These are phyloP conservation scores for Colletotrichum incanum DNA, from an alignment of 2,329 filamentous ascomycete species.

Conservation along the genomic window DNA sequence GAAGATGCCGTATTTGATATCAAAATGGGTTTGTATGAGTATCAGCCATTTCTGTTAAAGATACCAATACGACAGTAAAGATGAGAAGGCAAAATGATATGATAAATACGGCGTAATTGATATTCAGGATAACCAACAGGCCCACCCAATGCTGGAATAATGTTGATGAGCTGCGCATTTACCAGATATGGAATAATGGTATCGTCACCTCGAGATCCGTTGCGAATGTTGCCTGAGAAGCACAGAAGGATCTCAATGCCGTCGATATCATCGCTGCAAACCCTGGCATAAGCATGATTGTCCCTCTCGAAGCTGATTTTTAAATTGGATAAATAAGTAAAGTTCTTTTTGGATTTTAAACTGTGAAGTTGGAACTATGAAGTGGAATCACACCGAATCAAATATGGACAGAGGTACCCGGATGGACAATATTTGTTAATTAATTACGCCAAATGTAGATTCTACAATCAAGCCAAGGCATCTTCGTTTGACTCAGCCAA, in stretches of 20 bases:
- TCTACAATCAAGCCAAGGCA: too few relatives aligned
- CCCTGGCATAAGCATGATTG: neutral
- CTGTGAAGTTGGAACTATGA: too few relatives aligned
- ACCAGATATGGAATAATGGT: neutral
- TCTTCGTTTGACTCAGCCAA: too few relatives aligned
- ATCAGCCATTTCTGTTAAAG: neutral
- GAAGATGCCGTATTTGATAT: neutral
- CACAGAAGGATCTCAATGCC: neutral
- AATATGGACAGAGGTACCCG: too few relatives aligned
- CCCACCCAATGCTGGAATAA: too few relatives aligned
- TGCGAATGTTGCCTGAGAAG: neutral
- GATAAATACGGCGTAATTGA: too few relatives aligned
- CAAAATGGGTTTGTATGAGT: neutral
- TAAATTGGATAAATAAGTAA: neutral
- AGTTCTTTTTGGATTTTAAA: neutral
- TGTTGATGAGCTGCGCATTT: neutral
- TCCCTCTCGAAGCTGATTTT: neutral
- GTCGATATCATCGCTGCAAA: neutral
- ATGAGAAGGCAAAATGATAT: too few relatives aligned
- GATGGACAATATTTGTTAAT: too few relatives aligned
- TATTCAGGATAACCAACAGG: too few relatives aligned
- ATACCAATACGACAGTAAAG: too few relatives aligned
- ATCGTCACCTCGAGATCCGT: neutral
- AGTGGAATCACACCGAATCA: too few relatives aligned
- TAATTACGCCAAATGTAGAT: too few relatives aligned